Percentiles rank a stretch among this genome's conserved stretches.
phyloP scores from a whole-genome alignment of 2,329 filamentous ascomycete genomes.

The Nannizziopsis barbatae region DNA sequence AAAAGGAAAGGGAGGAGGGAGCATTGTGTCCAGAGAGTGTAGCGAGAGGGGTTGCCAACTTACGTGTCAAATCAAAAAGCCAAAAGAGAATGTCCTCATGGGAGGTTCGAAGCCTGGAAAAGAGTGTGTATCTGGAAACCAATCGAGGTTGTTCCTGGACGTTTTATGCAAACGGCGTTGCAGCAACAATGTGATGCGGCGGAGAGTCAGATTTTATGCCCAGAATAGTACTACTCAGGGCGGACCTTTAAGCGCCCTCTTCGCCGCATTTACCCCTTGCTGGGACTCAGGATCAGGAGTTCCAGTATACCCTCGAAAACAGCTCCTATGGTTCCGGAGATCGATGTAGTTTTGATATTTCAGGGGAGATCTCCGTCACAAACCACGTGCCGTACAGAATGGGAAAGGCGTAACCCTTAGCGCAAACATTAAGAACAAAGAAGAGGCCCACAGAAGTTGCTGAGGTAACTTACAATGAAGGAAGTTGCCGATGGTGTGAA shows the following conservation, averaged over 20 bases:
- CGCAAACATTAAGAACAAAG: conserved; percentile 1
- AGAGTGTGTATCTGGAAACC: background rate
- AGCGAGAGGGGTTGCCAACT: conserved; percentile 6
- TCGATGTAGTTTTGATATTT: background rate
- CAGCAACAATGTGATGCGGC: background rate
- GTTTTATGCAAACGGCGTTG: background rate
- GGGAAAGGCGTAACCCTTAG: conserved; percentile 7
- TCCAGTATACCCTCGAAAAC: background rate
- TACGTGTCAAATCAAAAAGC: conserved; percentile 7
- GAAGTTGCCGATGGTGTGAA: background rate
- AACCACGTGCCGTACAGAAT: conserved; percentile 4
- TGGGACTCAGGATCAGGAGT: background rate
- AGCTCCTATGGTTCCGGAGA: background rate
- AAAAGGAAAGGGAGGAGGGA: background rate
- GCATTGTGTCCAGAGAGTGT: background rate
- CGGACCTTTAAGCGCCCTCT: background rate
- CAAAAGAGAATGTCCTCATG: conserved; percentile 2
- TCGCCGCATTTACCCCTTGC: background rate
- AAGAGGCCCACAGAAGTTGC: background rate
- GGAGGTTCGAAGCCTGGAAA: background rate
- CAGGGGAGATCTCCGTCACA: background rate
- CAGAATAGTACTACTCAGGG: background rate
- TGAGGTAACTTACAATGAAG: conserved; percentile 4
- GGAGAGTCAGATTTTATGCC: background rate
- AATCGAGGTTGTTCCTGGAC: background rate